Base-by-base conservation (phyloP, 208 protist genomes). In the Acanthamoeba lenticulata region DNA sequence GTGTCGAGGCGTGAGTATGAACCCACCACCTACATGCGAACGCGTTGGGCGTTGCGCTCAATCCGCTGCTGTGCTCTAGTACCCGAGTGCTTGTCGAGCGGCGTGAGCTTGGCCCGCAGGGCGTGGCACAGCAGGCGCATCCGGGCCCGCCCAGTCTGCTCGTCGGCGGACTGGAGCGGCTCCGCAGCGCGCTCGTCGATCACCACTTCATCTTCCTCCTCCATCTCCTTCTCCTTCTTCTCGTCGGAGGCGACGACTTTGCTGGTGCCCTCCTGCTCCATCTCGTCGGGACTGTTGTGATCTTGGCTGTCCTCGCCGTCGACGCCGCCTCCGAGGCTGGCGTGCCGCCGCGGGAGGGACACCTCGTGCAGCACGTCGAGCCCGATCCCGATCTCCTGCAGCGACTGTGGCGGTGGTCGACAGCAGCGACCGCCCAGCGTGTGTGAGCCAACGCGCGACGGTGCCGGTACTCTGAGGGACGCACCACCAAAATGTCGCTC, bases 341-440 rank as follows among this genome's bases (percentile, higher is more conserved):
- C 17, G 69, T 45, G 69, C 69, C 44, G 38, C 17, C 6, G 36
- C 32, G 69, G 69, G 17, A 79, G 69, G 17, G 69, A 38, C 32
- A 45, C 36, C 24, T 79, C 69, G 69, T 79, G 69, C 13, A 79
- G 34, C 36, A 79, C 36, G 21, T 45, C 69, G 24, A 88, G 44
- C 17, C 79, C 44, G 19, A 88, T 88, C 3, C 45, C 79, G 29
- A 88, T 60, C 47, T 88, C 79, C 27, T 79, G 69, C 38, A 79
- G 69, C 36, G 36, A 79, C 69, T 79, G 65, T 1, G 0, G 19
- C 65, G 60, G 21, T 9, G 60, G 19, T 9, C 19, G 60, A 77
- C 9, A 36, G 2, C 19, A 6, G 29, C 19, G n/a, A 36, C 32
- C 19, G 7, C 11, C 32, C 17, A 42, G 34, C 2, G 27, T n/a